These are phyloP conservation scores for Zygoascus bituminiphila DNA, from an alignment of 805 yeast genomes.

Conservation along the genomic window DNA sequence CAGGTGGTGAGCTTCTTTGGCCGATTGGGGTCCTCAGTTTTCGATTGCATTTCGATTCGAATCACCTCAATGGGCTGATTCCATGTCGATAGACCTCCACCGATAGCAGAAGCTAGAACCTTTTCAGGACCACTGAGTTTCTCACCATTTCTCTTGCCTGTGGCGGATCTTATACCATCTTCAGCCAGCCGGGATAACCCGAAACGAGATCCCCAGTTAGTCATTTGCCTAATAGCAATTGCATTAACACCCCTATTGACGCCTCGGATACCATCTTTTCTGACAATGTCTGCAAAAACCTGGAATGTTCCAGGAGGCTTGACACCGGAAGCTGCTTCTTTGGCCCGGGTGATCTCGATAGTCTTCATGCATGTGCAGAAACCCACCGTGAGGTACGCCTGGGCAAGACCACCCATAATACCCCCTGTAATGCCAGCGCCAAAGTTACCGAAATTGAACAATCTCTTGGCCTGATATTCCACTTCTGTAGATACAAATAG, in stretches of 20 bases:
- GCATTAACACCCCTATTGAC: slow-evolving; percentile 98
- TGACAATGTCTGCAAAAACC: slow-evolving; percentile 78
- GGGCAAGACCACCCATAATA: slow-evolving; percentile 91
- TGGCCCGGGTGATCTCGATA: slow-evolving; percentile 88
- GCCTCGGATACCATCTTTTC: slow-evolving; percentile 84
- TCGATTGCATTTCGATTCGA: slow-evolving; percentile 96
- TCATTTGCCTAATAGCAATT: slow-evolving; percentile 97
- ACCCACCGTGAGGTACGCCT: slow-evolving; percentile 92
- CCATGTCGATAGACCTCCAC: slow-evolving; percentile 98
- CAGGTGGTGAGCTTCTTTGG: slow-evolving; percentile 81
- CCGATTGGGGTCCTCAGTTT: slow-evolving; percentile 88
- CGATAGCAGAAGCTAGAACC: slow-evolving; percentile 75
- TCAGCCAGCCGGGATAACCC: slow-evolving; percentile 91
- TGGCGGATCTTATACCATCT: slow-evolving; percentile 58
- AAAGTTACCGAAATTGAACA: slow-evolving; percentile 56
- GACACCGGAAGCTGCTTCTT: slow-evolving; percentile 62
- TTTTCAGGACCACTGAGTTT: slow-evolving; percentile 71
- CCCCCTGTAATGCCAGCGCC: slow-evolving; percentile 93
- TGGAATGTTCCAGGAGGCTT: slow-evolving; percentile 68
- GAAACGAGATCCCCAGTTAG: slow-evolving; percentile 98
- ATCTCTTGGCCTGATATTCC: slow-evolving; percentile 60
- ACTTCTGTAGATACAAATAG: slow-evolving; percentile 89
- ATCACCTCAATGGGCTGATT: slow-evolving; percentile 98
- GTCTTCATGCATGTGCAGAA: slow-evolving; percentile 99
- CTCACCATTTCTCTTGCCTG: slow-evolving; percentile 48